phyloP scores from a whole-genome alignment of 2,329 filamentous ascomycete species.

The Atkinsonella hypoxylon region DNA sequence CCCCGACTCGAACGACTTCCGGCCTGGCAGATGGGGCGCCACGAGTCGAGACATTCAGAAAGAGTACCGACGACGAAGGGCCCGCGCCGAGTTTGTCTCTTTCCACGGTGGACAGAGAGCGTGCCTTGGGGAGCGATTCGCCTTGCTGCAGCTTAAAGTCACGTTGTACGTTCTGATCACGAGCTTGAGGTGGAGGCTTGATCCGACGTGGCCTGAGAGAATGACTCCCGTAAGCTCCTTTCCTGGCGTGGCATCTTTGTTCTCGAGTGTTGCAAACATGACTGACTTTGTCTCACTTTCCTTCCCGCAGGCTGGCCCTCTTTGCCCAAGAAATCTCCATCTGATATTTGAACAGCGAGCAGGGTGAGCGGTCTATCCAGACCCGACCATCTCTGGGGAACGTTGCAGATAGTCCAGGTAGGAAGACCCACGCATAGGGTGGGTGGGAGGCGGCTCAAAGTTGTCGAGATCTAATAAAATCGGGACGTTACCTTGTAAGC shows the following conservation, averaged over 20 bases:
- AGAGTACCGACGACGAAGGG: slow-evolving; percentile 22
- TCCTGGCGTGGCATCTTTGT: background rate
- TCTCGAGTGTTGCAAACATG: background rate
- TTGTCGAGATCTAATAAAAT: no score
- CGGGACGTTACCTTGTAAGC: no score
- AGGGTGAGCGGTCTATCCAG: no score
- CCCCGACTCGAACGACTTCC: slow-evolving; percentile 23
- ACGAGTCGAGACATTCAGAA: slow-evolving; percentile 22
- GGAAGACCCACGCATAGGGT: no score
- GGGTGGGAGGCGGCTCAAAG: no score
- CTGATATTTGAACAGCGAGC: slow-evolving; percentile 2
- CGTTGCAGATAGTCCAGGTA: no score
- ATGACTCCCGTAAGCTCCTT: slow-evolving; percentile 22
- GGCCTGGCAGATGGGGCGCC: slow-evolving; percentile 26
- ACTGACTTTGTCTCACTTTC: background rate
- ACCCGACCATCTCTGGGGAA: no score
- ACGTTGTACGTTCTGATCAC: slow-evolving; percentile 21
- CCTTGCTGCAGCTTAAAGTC: slow-evolving; percentile 24
- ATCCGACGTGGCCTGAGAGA: slow-evolving; percentile 18
- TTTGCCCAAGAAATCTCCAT: slow-evolving; percentile 7
- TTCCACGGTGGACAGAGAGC: slow-evolving; percentile 29
- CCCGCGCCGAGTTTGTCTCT: slow-evolving; percentile 26
- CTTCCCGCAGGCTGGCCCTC: slow-evolving; percentile 7
- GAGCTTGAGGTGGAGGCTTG: slow-evolving; percentile 18
- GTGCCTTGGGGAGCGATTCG: slow-evolving; percentile 29